Conservation (phyloP, 1,284 basidiomycete genomes). For the Irpex sp. region DNA sequence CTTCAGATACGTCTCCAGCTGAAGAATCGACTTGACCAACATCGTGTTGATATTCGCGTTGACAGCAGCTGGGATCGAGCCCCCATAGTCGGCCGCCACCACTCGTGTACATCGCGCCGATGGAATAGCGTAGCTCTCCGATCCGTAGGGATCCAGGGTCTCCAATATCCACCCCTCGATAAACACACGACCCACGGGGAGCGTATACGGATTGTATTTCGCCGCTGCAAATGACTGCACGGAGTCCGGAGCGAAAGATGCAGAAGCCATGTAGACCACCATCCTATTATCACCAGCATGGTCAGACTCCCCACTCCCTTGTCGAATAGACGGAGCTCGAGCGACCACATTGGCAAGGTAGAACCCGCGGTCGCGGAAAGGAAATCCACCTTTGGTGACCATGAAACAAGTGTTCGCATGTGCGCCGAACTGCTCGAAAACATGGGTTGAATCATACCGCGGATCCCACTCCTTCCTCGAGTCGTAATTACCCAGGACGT, state of each 20-base stretch:
- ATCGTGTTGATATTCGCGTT: slow-evolving; percentile 86
- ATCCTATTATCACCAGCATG: slow-evolving; percentile 34
- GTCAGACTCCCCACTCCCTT: slow-evolving; percentile 24
- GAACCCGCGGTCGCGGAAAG: slow-evolving; percentile 88
- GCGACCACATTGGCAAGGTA: slow-evolving; percentile 77
- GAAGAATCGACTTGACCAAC: slow-evolving; percentile 63
- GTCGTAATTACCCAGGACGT: slow-evolving; percentile 65
- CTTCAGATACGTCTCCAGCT: slow-evolving; percentile 69
- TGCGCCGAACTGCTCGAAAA: slow-evolving; percentile 80
- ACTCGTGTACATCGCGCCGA: slow-evolving; percentile 89
- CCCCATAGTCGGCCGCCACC: slow-evolving; percentile 85
- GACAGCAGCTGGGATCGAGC: slow-evolving; percentile 80
- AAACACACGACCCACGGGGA: slow-evolving; percentile 80
- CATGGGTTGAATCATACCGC: slow-evolving; percentile 61
- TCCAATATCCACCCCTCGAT: slow-evolving; percentile 97
- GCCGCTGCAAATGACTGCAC: slow-evolving; percentile 47
- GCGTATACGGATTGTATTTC: slow-evolving; percentile 74
- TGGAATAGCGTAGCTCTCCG: slow-evolving; percentile 92
- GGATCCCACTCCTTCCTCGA: slow-evolving; percentile 85
- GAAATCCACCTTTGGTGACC: slow-evolving; percentile 75
- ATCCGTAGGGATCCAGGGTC: slow-evolving; percentile 94
- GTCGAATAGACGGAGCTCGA: slow-evolving; percentile 34
- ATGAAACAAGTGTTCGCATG: slow-evolving; percentile 68
- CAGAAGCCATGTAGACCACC: slow-evolving; percentile 72
- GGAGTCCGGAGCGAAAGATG: slow-evolving; percentile 68